These are phyloP conservation scores for Xylaria sp. DNA, from an alignment of 2,329 filamentous ascomycete species.

Conservation along the genomic window DNA sequence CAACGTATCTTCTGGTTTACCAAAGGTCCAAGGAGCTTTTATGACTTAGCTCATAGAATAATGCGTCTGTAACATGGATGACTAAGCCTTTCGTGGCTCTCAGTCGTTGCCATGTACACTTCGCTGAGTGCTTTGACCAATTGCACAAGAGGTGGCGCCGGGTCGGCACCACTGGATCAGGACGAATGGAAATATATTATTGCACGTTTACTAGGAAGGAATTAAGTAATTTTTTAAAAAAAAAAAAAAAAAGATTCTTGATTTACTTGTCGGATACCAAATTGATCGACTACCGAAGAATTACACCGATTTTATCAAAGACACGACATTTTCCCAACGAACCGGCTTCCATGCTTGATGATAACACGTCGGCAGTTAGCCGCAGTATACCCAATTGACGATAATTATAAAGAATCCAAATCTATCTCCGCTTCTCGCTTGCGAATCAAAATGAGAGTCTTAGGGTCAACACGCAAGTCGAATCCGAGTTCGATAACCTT, in stretches of 20 bases:
- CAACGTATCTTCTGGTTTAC: too few relatives aligned
- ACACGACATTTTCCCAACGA: background rate
- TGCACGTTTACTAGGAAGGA: background rate
- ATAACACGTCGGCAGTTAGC: background rate
- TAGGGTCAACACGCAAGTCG: conserved; percentile 32
- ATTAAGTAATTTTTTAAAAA: background rate
- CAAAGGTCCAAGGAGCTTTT: too few relatives aligned
- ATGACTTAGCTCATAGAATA: background rate
- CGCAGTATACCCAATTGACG: background rate
- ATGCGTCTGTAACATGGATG: background rate
- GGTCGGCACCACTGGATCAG: too few relatives aligned
- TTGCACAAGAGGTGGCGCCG: background rate
- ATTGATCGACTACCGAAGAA: background rate
- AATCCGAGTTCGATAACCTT: conserved; percentile 25
- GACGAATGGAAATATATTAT: too few relatives aligned
- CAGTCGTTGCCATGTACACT: too few relatives aligned
- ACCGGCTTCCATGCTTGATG: too few relatives aligned
- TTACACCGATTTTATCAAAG: background rate
- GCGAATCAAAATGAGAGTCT: conserved; percentile 35
- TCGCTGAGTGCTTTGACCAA: background rate
- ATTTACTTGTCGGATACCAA: background rate
- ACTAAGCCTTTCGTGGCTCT: too few relatives aligned
- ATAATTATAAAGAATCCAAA: conserved; percentile 30
- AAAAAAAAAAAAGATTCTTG: background rate
- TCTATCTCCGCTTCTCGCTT: conserved; percentile 40